phyloP scores from a whole-genome alignment of 2,329 filamentous ascomycete species.

The Exophiala spinifera region DNA sequence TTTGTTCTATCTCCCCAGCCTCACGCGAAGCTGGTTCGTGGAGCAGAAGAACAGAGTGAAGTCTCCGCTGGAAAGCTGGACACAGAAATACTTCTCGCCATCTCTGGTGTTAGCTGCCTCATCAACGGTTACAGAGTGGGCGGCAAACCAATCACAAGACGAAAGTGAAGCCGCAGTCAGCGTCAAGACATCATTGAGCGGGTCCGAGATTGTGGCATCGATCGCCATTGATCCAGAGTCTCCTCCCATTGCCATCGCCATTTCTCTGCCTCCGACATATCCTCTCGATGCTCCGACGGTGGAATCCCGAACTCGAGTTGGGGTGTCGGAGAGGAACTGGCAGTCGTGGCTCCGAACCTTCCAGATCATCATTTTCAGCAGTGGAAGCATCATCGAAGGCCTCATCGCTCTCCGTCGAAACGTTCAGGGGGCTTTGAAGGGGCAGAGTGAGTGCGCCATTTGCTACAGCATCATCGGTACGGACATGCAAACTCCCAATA shows the following conservation, averaged over 20 bases:
- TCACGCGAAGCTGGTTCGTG: constrained; percentile 82
- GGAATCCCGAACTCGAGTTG: constrained; percentile 74
- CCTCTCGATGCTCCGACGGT: constrained; percentile 78
- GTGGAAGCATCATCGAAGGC: constrained; percentile 83
- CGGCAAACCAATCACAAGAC: constrained; percentile 39
- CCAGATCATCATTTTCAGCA: constrained; percentile 90
- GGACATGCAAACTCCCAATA: constrained; percentile 87
- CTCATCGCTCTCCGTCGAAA: constrained; percentile 82
- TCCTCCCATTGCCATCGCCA: constrained; percentile 76
- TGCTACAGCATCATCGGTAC: constrained; percentile 92
- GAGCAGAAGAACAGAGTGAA: constrained; percentile 76
- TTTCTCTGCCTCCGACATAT: constrained; percentile 76
- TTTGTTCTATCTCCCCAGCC: constrained; percentile 70
- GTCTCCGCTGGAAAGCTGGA: constrained; percentile 78
- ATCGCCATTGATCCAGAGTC: constrained; percentile 86
- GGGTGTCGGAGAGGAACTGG: constrained; percentile 89
- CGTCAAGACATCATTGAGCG: constrained; percentile 69
- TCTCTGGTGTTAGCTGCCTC: constrained; percentile 41
- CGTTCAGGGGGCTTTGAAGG: constrained; percentile 81
- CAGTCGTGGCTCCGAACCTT: constrained; percentile 83
- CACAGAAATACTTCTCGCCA: constrained; percentile 63
- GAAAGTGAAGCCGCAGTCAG: constrained; percentile 54
- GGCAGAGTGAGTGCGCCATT: constrained; percentile 92
- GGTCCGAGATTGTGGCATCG: constrained; percentile 74
- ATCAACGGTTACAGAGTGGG: constrained; percentile 41